Evolutionary conservation across 192 early-diverging fungal genomes (phyloP).

Genomic region (Funneliformis geosporum): DNA sequence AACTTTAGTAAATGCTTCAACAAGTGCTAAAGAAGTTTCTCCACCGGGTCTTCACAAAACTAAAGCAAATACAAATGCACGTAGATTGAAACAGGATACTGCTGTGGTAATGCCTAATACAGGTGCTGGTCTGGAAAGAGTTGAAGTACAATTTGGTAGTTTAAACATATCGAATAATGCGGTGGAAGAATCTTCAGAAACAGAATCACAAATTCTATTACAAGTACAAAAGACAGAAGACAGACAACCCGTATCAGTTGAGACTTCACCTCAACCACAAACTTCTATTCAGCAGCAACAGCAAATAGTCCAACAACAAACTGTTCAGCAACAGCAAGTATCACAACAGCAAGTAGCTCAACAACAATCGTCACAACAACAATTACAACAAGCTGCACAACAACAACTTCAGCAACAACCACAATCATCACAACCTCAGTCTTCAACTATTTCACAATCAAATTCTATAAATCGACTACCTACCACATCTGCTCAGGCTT

Average conservation of each 20-base stretch:
- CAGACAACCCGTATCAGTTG: background rate
- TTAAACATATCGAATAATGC: slow-evolving; percentile 61
- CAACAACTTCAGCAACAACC: slow-evolving; percentile 9
- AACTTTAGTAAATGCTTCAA: slow-evolving; percentile 41
- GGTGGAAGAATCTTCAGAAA: slow-evolving; percentile 44
- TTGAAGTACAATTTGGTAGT: slow-evolving; percentile 83
- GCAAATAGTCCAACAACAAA: no score
- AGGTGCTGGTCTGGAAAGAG: slow-evolving; percentile 58
- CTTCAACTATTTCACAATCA: slow-evolving; percentile 9
- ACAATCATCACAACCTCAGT: slow-evolving; percentile 24
- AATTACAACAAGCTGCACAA: slow-evolving; percentile 38
- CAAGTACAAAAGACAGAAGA: background rate
- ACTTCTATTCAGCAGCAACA: slow-evolving; percentile 43
- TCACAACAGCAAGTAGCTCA: slow-evolving; percentile 48
- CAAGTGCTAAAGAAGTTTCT: slow-evolving; percentile 38
- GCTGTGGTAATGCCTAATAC: slow-evolving; percentile 84
- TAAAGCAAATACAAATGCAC: slow-evolving; percentile 49
- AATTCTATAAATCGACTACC: slow-evolving; percentile 6
- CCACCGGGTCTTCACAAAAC: slow-evolving; percentile 51
- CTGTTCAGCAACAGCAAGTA: no score
- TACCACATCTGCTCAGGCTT: background rate
- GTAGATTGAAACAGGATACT: slow-evolving; percentile 86
- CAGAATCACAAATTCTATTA: slow-evolving; percentile 36
- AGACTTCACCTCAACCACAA: slow-evolving; percentile 1
- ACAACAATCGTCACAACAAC: slow-evolving; percentile 39